Conservation (phyloP, 768 basidiomycete species). For the Lentinula guzmanii region DNA sequence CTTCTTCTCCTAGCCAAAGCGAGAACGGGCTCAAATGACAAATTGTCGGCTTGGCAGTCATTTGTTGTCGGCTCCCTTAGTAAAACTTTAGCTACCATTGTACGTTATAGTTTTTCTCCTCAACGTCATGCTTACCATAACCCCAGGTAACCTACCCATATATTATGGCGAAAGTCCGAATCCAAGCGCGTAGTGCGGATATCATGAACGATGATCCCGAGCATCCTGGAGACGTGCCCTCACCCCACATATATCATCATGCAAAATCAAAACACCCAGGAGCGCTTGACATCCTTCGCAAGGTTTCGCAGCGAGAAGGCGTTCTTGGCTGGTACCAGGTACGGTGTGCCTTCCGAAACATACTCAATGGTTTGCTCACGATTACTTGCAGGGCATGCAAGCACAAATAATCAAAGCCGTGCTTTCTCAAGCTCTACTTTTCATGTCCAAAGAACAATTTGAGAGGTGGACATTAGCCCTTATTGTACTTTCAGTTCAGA, state of each 20-base stretch:
- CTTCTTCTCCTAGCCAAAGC: slow-evolving; percentile 54
- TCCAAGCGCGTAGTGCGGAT: slow-evolving; percentile 77
- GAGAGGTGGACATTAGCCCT: slow-evolving; percentile 80
- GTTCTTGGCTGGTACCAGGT: slow-evolving; percentile 96
- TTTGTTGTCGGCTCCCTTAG: slow-evolving; percentile 89
- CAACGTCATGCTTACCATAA: not conserved
- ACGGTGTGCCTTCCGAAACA: not conserved
- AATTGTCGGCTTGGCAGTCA: slow-evolving; percentile 70
- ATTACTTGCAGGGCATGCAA: slow-evolving; percentile 70
- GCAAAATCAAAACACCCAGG: slow-evolving; percentile 50
- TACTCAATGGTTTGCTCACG: not conserved
- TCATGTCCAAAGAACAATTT: slow-evolving; percentile 97
- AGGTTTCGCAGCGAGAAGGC: slow-evolving; percentile 73
- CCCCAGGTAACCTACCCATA: slow-evolving; percentile 88
- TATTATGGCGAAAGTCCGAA: slow-evolving; percentile 94
- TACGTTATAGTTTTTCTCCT: slow-evolving; percentile 31
- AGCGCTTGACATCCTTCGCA: slow-evolving; percentile 68
- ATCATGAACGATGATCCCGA: slow-evolving; percentile 39
- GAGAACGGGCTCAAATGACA: slow-evolving; percentile 37
- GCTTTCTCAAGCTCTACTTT: slow-evolving; percentile 88
- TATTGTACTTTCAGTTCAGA: slow-evolving; percentile 47
- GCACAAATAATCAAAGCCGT: slow-evolving; percentile 97
- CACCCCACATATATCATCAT: slow-evolving; percentile 31
- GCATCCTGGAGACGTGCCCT: slow-evolving; percentile 26
- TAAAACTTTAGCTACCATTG: slow-evolving; percentile 94